phyloP scores from a whole-genome alignment of 495 filamentous ascomycete species.

The Penicillium diatomitis region DNA sequence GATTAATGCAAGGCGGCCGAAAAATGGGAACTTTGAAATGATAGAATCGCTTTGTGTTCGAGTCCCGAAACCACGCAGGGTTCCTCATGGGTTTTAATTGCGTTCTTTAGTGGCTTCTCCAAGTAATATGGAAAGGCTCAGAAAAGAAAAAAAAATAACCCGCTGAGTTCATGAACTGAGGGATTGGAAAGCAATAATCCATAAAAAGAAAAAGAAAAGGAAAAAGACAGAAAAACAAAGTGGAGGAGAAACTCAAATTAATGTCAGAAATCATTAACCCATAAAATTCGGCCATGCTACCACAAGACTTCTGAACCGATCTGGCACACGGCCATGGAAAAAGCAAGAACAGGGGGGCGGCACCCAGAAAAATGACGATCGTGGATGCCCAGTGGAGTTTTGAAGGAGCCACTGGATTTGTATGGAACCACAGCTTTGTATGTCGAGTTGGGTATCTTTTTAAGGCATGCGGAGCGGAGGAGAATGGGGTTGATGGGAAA shows the following conservation, averaged over 20 bases:
- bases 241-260: background rate
- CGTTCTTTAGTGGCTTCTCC: no score
- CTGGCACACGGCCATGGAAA: constrained; percentile 24
- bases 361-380: constrained; percentile 35
- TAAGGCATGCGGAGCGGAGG: constrained; percentile 20
- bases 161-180: no score
- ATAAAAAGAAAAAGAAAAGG: no score
- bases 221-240: no score
- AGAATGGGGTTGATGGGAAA: constrained; percentile 8
- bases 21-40: constrained; percentile 5
- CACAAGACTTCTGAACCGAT: constrained; percentile 5
- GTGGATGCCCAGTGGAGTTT: constrained; percentile 26
- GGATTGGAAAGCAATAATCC: no score
- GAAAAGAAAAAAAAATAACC: no score
- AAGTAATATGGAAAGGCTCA: no score
- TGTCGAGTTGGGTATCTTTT: constrained; percentile 4
- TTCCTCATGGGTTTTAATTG: constrained; percentile 16
- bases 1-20: constrained; percentile 26
- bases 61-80: constrained; percentile 19
- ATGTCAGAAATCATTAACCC: constrained; percentile 8
- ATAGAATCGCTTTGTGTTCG: constrained; percentile 10
- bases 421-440: constrained; percentile 11
- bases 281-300: constrained; percentile 2
- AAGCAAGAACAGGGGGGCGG: constrained; percentile 23
- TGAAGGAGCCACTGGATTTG: constrained; percentile 21